A percentile compares a stretch with the other conserved stretches of the same genome.
Evolutionary conservation across 176 grass and related monocot species (phyloP).

Genomic region (Lolium perenne): DNA sequence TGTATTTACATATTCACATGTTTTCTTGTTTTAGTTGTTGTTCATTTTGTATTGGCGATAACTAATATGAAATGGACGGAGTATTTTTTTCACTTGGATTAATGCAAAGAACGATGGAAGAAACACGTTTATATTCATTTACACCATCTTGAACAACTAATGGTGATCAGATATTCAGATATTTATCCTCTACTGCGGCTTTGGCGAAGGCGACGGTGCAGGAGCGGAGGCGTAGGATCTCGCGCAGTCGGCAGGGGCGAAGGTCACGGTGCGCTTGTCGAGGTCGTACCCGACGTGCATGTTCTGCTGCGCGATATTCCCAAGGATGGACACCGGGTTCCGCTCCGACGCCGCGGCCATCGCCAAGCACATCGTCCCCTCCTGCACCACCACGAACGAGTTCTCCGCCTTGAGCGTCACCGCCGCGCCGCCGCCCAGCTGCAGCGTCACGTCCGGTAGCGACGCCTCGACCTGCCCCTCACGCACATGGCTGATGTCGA

Average conservation of each 20-base stretch:
- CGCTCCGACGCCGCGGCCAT: not conserved
- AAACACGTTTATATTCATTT: no score
- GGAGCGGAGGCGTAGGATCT: not conserved
- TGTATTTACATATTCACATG: no score
- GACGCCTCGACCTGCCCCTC: no score
- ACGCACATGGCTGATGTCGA: not conserved
- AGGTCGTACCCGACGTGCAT: conserved; percentile 69
- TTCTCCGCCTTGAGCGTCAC: conserved; percentile 51
- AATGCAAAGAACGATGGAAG: no score
- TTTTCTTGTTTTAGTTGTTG: no score
- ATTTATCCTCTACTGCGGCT: no score
- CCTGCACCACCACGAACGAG: conserved; percentile 21
- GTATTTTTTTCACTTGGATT: no score
- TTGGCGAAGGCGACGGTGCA: no score
- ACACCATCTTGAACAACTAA: no score
- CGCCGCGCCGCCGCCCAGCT: conserved; percentile 41
- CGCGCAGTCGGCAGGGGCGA: conserved; percentile 55
- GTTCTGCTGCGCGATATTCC: conserved; percentile 71
- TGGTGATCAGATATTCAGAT: no score
- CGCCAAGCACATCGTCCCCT: conserved; percentile 47
- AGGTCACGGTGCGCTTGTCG: conserved; percentile 52
- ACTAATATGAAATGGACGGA: no score
- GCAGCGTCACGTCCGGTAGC: conserved; percentile 45
- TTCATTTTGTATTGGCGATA: no score
- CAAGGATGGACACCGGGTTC: conserved; percentile 44